Conservation (phyloP, 2,329 filamentous ascomycete genomes). For the Verticillium nonalfalfae region DNA sequence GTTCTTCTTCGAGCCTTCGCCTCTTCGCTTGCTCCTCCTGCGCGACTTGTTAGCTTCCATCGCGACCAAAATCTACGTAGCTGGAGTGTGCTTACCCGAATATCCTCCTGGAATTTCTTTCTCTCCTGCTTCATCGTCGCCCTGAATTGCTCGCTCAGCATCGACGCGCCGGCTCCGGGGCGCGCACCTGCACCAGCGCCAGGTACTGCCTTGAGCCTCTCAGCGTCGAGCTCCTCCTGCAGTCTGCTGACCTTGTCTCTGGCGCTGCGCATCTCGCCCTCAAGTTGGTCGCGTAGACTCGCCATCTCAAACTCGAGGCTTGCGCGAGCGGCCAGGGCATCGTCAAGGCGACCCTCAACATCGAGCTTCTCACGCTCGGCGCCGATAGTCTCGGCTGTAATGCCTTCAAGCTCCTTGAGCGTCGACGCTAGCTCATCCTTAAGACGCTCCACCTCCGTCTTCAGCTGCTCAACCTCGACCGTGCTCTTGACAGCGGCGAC, state of each 20-base stretch:
- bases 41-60: constrained; percentile 19
- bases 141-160: constrained; percentile 51
- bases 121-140: constrained; percentile 50
- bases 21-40: constrained; percentile 44
- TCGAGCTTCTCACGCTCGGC: constrained; percentile 44
- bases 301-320: constrained; percentile 31
- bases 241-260: constrained; percentile 31
- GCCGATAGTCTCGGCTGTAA: constrained; percentile 44
- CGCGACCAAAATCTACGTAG: background rate
- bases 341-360: constrained; percentile 34
- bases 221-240: constrained; percentile 45
- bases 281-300: constrained; percentile 28
- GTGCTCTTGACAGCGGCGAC: constrained; percentile 46
- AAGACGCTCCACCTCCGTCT: constrained; percentile 41
- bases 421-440: constrained; percentile 43
- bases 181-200: constrained; percentile 24
- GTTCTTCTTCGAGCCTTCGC: constrained; percentile 44
- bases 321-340: constrained; percentile 24
- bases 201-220: constrained; percentile 35
- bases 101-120: constrained; percentile 49
- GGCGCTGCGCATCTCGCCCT: constrained; percentile 31
- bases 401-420: constrained; percentile 44
- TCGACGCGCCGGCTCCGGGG: constrained; percentile 36
- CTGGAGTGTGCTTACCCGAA: constrained; percentile 32
- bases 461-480: constrained; percentile 37